Base-by-base conservation (phyloP, 139 green algal genomes). In the Eudorina sp. region DNA sequence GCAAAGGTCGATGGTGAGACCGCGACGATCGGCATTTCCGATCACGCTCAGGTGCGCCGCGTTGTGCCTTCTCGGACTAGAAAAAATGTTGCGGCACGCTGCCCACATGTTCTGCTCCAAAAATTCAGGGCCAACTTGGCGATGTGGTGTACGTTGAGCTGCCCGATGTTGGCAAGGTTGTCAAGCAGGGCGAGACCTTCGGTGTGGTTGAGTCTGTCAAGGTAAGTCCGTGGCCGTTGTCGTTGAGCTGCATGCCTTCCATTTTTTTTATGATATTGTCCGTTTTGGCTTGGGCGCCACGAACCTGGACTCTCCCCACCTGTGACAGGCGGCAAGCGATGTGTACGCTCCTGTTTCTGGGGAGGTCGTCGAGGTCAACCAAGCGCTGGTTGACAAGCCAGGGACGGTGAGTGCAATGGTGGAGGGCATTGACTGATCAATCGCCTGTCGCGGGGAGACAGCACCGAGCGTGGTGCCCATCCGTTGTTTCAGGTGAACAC, bases 161-260 rank as follows among this genome's bases (percentile, higher is more conserved):
- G 45, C 98, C 98, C n/a, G 97, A 99, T 79, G 97, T 99, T 18
- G 98, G 98, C 45, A 90, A 93, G 75, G 66, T 89, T 31, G 79
- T 99, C n/a, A 94, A 85, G n/a, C 94, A 96, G 82, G 95, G 94
- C 18, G 94, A 99, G 83, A 95, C 93, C 9, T 99, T 99, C 88
- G 98, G 97, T 45, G 97, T 99, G 6, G 97, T 99, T 5, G 98
- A 99, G 95, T 99, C 97, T 41, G 98, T 99, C 51, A 99, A 99
- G 95, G 96, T 96, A 68, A 73, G 77, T 21, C 41, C 5, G 6
- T 19, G 13, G 55, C 55, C 55, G 55, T 55, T 55, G 48, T 66
- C 55, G 4, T 11, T 25, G 7, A 66, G 55, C 7, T 66, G 55
- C 8, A 66, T 66, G 55, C 55, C 7, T 66, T 23, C 29, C 4